Conservation (phyloP, 768 basidiomycete species). For the Daedalea quercina region DNA sequence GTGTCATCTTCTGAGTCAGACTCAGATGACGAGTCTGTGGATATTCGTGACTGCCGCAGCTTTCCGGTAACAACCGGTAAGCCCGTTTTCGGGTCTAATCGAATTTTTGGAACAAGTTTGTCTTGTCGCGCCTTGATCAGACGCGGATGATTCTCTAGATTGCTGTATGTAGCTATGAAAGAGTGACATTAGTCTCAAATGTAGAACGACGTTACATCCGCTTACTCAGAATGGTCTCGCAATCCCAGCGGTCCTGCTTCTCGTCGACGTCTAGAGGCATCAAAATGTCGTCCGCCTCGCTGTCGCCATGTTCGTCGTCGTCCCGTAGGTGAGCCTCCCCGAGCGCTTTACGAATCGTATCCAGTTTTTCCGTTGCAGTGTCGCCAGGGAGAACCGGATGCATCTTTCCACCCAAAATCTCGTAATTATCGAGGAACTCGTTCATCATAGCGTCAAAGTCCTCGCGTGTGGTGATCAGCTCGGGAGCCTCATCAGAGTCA, state of each 20-base stretch:
- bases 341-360: conserved; percentile 70
- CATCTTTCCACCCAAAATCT: conserved; percentile 84
- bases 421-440: conserved; percentile 89
- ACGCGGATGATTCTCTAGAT: conserved; percentile 93
- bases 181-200: background rate
- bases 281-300: conserved; percentile 38
- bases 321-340: conserved; percentile 58
- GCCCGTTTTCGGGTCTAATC: conserved; percentile 71
- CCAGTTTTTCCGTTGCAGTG: conserved; percentile 71
- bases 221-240: conserved; percentile 89
- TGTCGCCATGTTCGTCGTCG: conserved; percentile 39
- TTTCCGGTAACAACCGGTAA: conserved; percentile 49
- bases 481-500: conserved; percentile 57
- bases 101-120: conserved; percentile 54
- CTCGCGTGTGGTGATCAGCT: conserved; percentile 73
- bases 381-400: conserved; percentile 68
- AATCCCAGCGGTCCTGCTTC: conserved; percentile 86
- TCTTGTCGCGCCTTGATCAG: conserved; percentile 66
- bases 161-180: conserved; percentile 83
- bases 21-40: conserved; percentile 13
- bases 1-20: conserved; percentile 21
- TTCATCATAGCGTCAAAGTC: conserved; percentile 91
- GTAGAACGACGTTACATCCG: background rate
- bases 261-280: conserved; percentile 37
- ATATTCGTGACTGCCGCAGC: conserved; percentile 8